Conservation (phyloP, 1,139 yeast genomes). For the Keqinozyma sinolaborantium region DNA sequence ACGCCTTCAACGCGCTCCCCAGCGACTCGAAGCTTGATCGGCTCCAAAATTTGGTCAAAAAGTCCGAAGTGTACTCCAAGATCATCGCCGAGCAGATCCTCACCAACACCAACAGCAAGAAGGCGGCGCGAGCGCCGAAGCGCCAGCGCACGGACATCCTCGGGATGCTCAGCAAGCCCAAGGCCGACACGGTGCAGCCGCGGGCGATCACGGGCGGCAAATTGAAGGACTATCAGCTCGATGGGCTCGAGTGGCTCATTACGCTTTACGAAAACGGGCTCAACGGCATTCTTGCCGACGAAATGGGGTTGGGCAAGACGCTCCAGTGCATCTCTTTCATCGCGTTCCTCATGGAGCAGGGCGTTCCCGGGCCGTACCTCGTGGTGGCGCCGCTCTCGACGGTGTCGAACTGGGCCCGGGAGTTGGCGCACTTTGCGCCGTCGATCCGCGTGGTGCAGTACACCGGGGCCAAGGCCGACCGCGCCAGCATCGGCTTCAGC, state of each 20-base stretch:
- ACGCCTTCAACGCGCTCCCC: constrained; percentile 39
- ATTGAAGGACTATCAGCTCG: constrained; percentile 80
- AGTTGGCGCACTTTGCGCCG: constrained; percentile 74
- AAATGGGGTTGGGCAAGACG: constrained; percentile 96
- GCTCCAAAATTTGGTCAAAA: constrained; percentile 69
- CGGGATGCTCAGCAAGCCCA: constrained; percentile 15
- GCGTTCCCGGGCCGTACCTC: constrained; percentile 78
- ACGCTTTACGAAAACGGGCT: constrained; percentile 89
- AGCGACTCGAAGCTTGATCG: constrained; percentile 51
- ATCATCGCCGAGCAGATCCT: constrained; percentile 76
- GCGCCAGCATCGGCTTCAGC: constrained; percentile 35
- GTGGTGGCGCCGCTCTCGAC: constrained; percentile 89
- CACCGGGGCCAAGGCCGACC: constrained; percentile 57
- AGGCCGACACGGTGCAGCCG: constrained; percentile 51
- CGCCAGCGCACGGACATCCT: constrained; percentile 9
- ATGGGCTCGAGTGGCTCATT: constrained; percentile 87
- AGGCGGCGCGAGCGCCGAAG: constrained; percentile 5
- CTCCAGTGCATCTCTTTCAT: constrained; percentile 79
- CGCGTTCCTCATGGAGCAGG: constrained; percentile 75
- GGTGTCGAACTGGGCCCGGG: constrained; percentile 78
- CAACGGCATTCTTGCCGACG: constrained; percentile 94
- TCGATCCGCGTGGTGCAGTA: constrained; percentile 59
- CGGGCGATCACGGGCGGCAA: constrained; percentile 59
- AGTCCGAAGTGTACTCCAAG: constrained; percentile 79
- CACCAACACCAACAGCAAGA: constrained; percentile 20